Evolutionary conservation across 257 asterid genomes (phyloP), one percentile per base, ranked within the genome.

Genomic region (Solanum chaucha): DNA sequence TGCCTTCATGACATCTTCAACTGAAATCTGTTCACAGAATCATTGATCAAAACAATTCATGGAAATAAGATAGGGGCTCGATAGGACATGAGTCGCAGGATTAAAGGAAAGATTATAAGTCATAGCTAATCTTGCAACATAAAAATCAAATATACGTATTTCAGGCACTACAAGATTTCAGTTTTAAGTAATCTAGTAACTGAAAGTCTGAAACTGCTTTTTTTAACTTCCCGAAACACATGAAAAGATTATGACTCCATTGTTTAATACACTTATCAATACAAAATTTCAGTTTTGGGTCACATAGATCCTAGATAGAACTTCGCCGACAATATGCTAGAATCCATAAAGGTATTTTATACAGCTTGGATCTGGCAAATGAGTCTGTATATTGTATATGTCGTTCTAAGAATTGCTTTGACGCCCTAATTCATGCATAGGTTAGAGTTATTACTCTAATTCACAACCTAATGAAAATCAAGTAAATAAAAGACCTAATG

Each of bases 1-100:
- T 64, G 99, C 99, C 91, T 90, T 93, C 61, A 82, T 93, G 61
- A 91, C 97, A 86, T 96, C 99, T 88, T 90, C 94, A 88, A 97
- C 91, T 55, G 93, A 93, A 87, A 93, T 91, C 99, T 96, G 88
- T 35, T 10, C 83, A 85, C 72, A 83, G 85, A n/a, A 64, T 81
- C 58, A 75, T 89, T 51, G 41, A 87, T 91, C 61, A 92, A 86
- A 81, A 85, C 81, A 74, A 88, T 82, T 84, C 85, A 87, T 73
- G 51, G 82, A 35, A 73, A 78, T 78, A 78, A 24, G 28, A 24
- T 15, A 26, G 65, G 65, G 34, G 65, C 65, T 46, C 65, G 15
- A 80, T 36, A 80, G 9, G 83, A 80, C 17, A 80, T 17, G 28
- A 80, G 41, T 46, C 67, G 6, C 67, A 46, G 28, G 46, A 28